Evolutionary conservation across 192 early-diverging fungal species (phyloP).

Genomic region (Anaeromyces robustus): DNA sequence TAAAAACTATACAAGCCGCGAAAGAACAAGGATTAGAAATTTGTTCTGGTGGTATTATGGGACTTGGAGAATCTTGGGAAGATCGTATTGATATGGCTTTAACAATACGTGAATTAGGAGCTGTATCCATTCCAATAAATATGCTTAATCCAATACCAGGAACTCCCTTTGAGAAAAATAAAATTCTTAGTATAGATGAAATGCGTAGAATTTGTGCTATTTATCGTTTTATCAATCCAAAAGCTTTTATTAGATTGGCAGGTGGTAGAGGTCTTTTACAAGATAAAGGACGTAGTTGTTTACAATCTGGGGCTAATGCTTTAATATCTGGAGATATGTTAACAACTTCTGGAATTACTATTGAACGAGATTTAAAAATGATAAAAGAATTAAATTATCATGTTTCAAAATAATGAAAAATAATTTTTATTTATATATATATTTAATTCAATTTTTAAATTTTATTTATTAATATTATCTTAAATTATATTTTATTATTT

Average conservation of each 20-base stretch:
- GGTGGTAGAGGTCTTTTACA: neutral
- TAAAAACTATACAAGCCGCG: conserved; percentile 54
- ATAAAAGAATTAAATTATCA: neutral
- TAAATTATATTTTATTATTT: too few species aligned
- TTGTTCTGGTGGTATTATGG: conserved; percentile 75
- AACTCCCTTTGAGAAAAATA: neutral
- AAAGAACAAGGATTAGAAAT: conserved; percentile 63
- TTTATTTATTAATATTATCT: too few species aligned
- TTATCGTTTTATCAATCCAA: neutral
- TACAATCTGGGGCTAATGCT: neutral
- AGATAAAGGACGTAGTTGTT: neutral
- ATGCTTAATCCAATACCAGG: neutral
- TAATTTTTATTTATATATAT: too few species aligned
- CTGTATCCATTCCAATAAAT: neutral
- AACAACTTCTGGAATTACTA: neutral
- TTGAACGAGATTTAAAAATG: neutral
- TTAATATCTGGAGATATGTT: neutral
- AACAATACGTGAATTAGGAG: neutral
- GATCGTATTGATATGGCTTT: conserved; percentile 51
- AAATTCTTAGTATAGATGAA: neutral
- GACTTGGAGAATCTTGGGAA: conserved; percentile 50
- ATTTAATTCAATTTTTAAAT: too few species aligned
- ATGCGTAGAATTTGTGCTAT: neutral
- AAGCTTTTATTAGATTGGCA: neutral
- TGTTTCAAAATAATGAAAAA: neutral